These are phyloP conservation scores for Podospora appendiculata DNA, from an alignment of 495 filamentous ascomycete species.

Conservation along the genomic window DNA sequence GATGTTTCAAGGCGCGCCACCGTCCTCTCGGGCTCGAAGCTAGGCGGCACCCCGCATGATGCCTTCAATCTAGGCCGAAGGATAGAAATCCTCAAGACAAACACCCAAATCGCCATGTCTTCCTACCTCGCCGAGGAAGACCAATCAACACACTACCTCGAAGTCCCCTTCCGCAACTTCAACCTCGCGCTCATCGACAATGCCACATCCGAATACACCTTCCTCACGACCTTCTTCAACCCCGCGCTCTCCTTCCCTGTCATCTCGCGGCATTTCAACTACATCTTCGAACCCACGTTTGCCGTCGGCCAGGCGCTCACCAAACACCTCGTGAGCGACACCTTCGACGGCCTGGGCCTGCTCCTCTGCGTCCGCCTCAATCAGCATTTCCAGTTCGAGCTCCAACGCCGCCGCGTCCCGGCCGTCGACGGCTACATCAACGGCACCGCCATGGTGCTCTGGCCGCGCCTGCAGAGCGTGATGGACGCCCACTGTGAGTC, in stretches of 20 bases:
- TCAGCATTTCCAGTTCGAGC: conserved; percentile 85
- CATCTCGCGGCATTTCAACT: conserved; percentile 60
- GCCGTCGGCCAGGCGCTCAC: conserved; percentile 68
- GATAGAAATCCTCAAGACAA: conserved; percentile 65
- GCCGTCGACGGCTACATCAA: conserved; percentile 89
- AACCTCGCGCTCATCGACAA: conserved; percentile 93
- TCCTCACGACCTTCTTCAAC: conserved; percentile 83
- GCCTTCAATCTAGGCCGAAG: conserved; percentile 81
- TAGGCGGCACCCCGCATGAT: conserved; percentile 65
- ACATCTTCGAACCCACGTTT: conserved; percentile 82
- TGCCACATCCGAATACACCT: conserved; percentile 88
- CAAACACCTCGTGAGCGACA: conserved; percentile 65
- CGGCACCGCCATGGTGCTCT: conserved; percentile 88
- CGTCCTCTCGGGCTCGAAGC: conserved; percentile 35
- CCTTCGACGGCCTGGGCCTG: conserved; percentile 76
- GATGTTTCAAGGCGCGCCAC: conserved; percentile 54
- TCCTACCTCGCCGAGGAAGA: conserved; percentile 87
- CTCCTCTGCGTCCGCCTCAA: conserved; percentile 88
- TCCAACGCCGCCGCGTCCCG: conserved; percentile 85
- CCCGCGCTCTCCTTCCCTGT: conserved; percentile 46
- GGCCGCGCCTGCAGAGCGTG: conserved; percentile 88
- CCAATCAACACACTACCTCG: conserved; percentile 74
- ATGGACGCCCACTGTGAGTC: conserved; percentile 92
- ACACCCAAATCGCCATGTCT: conserved; percentile 61
- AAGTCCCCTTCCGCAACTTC: conserved; percentile 85